These are phyloP conservation scores for Senecio squalidus DNA, from an alignment of 140 eudicot genomes.

Conservation along the genomic window DNA sequence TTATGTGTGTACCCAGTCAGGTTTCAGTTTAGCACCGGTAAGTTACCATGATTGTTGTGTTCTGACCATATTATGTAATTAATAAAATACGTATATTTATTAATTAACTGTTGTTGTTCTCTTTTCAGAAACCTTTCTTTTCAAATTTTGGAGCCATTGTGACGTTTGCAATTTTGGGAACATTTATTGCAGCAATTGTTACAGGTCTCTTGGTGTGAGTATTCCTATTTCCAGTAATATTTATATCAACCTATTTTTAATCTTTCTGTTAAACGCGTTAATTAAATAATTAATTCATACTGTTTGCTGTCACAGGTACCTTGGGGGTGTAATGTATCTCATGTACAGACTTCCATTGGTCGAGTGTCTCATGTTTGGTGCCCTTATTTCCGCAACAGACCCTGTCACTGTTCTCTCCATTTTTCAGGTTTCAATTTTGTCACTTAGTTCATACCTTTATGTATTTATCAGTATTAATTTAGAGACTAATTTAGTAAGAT, in stretches of 20 bases:
- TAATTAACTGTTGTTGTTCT: constrained; percentile 4
- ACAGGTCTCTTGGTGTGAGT: constrained; percentile 99
- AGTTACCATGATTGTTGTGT: constrained; percentile 24
- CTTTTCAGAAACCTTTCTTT: constrained; percentile 89
- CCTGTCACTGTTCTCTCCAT: constrained; percentile 96
- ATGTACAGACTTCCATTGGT: constrained; percentile 89
- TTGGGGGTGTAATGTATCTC: constrained; percentile 76
- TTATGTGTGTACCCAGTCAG: constrained; percentile 70
- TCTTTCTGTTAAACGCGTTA: constrained; percentile 7
- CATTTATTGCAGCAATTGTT: constrained; percentile 74
- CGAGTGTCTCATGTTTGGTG: constrained; percentile 98
- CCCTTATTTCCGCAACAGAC: constrained; percentile 96
- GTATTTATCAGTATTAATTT: too few species aligned
- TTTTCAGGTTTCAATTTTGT: constrained; percentile 69
- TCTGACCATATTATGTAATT: background rate
- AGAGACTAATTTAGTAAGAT: too few species aligned
- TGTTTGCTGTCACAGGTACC: constrained; percentile 51
- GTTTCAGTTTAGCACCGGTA: constrained; percentile 97
- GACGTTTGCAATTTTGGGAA: constrained; percentile 88
- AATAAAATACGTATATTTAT: too few species aligned
- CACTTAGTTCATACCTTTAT: too few species aligned
- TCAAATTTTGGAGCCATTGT: constrained; percentile 98
- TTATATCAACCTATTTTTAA: background rate
- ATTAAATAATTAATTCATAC: constrained; percentile 2
- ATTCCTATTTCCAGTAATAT: background rate